Evolutionary conservation across 1,284 basidiomycete species (phyloP).

Genomic region (Ceratobasidium papillatum): DNA sequence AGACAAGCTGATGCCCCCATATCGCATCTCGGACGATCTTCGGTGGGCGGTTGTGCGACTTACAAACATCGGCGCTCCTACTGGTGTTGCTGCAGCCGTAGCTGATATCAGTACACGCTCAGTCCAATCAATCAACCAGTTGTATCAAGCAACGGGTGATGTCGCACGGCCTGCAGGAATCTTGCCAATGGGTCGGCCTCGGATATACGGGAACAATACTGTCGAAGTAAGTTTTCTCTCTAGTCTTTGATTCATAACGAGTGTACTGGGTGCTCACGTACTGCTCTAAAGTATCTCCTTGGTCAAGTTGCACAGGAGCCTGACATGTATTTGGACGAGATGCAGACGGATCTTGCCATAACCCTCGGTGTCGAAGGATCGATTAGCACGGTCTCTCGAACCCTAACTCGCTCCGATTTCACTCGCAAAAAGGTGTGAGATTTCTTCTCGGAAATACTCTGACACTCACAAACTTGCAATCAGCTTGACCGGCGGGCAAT

Average conservation of each 20-base stretch:
- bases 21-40: background rate
- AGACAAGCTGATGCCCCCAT: no score
- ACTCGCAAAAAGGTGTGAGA: constrained; percentile 37
- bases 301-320: constrained; percentile 1
- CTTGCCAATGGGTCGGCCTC: background rate
- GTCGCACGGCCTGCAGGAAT: no score
- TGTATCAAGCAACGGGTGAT: background rate
- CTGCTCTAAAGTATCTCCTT: constrained; percentile 23
- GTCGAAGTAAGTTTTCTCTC: background rate
- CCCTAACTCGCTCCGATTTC: constrained; percentile 11
- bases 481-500: background rate
- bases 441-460: background rate
- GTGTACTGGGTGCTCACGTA: background rate
- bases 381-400: constrained; percentile 22
- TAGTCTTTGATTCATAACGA: no score
- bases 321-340: constrained; percentile 41
- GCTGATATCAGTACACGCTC: background rate
- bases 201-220: background rate
- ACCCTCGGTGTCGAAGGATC: background rate
- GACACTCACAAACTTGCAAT: background rate
- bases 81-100: background rate
- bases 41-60: background rate
- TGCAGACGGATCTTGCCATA: background rate
- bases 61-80: background rate
- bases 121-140: background rate